Percentiles rank a stretch among this genome's conserved stretches.
These are phyloP conservation scores for Colletotrichum coccodes DNA, from an alignment of 2,329 filamentous ascomycete species.

Conservation along the genomic window DNA sequence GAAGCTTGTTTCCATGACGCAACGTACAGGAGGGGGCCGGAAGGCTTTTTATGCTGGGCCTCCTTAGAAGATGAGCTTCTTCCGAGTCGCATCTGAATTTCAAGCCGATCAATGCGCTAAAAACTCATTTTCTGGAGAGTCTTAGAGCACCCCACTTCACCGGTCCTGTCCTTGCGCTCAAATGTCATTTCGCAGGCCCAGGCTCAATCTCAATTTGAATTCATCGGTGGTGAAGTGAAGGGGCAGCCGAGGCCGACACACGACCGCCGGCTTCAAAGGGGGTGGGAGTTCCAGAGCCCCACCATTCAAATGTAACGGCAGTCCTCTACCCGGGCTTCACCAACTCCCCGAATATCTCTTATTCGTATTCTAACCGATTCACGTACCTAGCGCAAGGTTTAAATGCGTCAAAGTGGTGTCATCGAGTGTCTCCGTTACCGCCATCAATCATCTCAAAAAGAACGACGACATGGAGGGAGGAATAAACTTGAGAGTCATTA, in stretches of 20 bases:
- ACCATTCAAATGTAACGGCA: not conserved
- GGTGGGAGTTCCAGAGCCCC: not conserved
- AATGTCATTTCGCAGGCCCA: not conserved
- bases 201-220: not conserved
- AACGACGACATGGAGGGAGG: not conserved
- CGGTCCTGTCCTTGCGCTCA: constrained; percentile 28
- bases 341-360: not conserved
- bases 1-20: constrained; percentile 24
- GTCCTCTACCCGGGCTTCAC: not conserved
- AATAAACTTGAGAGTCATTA: not conserved
- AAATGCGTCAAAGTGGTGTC: not conserved
- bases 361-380: constrained; percentile 9
- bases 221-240: not conserved
- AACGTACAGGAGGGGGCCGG: not conserved
- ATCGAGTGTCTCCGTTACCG: not conserved
- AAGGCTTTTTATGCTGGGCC: constrained; percentile 12
- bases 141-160: not conserved
- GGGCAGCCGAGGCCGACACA: not conserved
- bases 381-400: no score
- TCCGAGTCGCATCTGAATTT: not conserved
- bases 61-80: constrained; percentile 5
- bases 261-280: not conserved
- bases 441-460: not conserved
- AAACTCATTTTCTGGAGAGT: not conserved
- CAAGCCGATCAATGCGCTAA: constrained; percentile 27